Evolutionary conservation across 1,284 basidiomycete genomes (phyloP).

Genomic region (Phellinidium pouzarii): DNA sequence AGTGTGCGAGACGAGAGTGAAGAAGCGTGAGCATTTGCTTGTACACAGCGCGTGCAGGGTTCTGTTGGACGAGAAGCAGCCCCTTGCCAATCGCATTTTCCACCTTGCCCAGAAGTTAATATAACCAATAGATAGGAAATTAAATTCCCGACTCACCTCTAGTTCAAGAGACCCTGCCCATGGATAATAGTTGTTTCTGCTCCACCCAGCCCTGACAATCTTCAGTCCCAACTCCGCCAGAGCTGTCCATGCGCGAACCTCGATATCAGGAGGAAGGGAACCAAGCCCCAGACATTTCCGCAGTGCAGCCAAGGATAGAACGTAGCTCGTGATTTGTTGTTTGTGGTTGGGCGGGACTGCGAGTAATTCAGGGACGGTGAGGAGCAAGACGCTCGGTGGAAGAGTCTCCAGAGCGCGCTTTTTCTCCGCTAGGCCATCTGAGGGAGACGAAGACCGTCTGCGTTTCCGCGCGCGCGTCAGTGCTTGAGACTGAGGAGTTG

Average conservation of each 20-base stretch:
- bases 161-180: conserved; percentile 44
- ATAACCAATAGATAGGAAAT: neutral
- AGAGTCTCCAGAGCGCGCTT: conserved; percentile 23
- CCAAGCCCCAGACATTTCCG: conserved; percentile 44
- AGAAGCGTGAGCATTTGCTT: conserved; percentile 51
- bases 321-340: conserved; percentile 45
- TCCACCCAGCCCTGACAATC: conserved; percentile 41
- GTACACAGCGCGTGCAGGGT: conserved; percentile 54
- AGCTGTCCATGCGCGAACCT: conserved; percentile 62
- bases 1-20: conserved; percentile 48
- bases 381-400: conserved; percentile 44
- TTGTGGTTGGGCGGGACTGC: conserved; percentile 55
- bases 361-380: conserved; percentile 53
- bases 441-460: conserved; percentile 12
- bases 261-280: conserved; percentile 48
- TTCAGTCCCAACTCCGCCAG: conserved; percentile 60
- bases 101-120: conserved; percentile 29
- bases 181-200: conserved; percentile 30
- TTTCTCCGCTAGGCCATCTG: conserved; percentile 3
- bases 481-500: conserved; percentile 5
- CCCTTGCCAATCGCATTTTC: conserved; percentile 46
- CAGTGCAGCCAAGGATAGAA: conserved; percentile 48
- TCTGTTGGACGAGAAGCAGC: conserved; percentile 55
- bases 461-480: conserved; percentile 12
- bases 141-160: conserved; percentile 36